A percentile compares a stretch with the other conserved stretches of the same genome.
phyloP scores from a whole-genome alignment of 108 stramenopile genomes.

The Nitzschia sp. region DNA sequence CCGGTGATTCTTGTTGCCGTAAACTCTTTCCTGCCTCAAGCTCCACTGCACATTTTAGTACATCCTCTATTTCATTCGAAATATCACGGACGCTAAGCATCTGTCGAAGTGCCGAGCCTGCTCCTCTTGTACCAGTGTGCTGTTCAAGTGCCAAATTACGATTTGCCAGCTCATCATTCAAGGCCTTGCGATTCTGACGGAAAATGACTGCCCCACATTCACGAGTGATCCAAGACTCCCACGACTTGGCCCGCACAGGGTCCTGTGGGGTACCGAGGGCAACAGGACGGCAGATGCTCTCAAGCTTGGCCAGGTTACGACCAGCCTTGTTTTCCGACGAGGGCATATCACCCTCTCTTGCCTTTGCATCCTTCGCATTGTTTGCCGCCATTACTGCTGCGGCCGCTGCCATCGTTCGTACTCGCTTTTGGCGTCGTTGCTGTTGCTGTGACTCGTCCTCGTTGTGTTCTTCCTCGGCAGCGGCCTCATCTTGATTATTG shows the following conservation, averaged over 20 bases:
- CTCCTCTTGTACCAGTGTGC: slow-evolving; percentile 63
- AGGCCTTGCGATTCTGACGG: slow-evolving; percentile 64
- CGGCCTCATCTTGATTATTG: slow-evolving; percentile 31
- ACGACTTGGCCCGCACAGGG: slow-evolving; percentile 75
- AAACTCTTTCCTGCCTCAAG: slow-evolving; percentile 81
- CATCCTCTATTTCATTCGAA: slow-evolving; percentile 60
- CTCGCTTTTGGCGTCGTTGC: slow-evolving; percentile 36
- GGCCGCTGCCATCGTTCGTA: slow-evolving; percentile 75
- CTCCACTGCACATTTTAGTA: slow-evolving; percentile 84
- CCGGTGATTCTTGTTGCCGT: slow-evolving; percentile 62
- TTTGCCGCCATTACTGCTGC: slow-evolving; percentile 67
- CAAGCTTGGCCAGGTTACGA: slow-evolving; percentile 64
- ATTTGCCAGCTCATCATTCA: slow-evolving; percentile 50
- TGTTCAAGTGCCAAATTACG: slow-evolving; percentile 58
- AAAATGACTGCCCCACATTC: slow-evolving; percentile 77
- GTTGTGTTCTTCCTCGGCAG: slow-evolving; percentile 5
- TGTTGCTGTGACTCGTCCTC: slow-evolving; percentile 22
- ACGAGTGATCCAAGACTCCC: slow-evolving; percentile 78
- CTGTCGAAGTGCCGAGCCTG: slow-evolving; percentile 71
- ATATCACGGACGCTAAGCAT: slow-evolving; percentile 84
- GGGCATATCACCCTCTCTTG: slow-evolving; percentile 41
- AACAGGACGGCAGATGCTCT: slow-evolving; percentile 65
- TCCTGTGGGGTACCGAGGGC: slow-evolving; percentile 68
- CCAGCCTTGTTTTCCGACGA: slow-evolving; percentile 55
- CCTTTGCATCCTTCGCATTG: slow-evolving; percentile 45